Conservation (phyloP, 2,329 filamentous ascomycete genomes). For the Zelopaecilomyces penicillatus region DNA sequence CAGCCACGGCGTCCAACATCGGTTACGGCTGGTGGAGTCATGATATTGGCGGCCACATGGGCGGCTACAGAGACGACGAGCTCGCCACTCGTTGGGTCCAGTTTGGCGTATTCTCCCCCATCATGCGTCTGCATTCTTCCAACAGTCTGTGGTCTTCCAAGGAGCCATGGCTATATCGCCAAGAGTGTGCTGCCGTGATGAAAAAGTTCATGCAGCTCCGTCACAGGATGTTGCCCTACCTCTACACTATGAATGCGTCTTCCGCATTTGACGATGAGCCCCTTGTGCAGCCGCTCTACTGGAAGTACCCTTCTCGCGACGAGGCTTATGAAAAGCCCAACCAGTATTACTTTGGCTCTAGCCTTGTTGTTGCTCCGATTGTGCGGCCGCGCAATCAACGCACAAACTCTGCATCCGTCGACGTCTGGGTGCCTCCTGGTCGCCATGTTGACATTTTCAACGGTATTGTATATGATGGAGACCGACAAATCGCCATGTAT, state of each 20-base stretch:
- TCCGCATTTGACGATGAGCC: slow-evolving; percentile 38
- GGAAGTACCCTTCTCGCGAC: slow-evolving; percentile 43
- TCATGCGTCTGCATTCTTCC: slow-evolving; percentile 52
- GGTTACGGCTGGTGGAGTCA: slow-evolving; percentile 63
- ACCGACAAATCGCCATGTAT: slow-evolving; percentile 42
- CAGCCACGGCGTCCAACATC: slow-evolving; percentile 57
- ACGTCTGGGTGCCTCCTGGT: slow-evolving; percentile 48
- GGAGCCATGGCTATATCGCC: slow-evolving; percentile 44
- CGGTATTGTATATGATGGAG: slow-evolving; percentile 48
- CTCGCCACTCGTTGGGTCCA: slow-evolving; percentile 53
- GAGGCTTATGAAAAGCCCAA: slow-evolving; percentile 49
- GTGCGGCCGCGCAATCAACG: slow-evolving; percentile 38
- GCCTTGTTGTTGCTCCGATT: slow-evolving; percentile 49
- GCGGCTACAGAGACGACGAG: slow-evolving; percentile 49
- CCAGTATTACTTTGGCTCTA: slow-evolving; percentile 50
- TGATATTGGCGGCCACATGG: slow-evolving; percentile 57
- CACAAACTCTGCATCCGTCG: slow-evolving; percentile 38
- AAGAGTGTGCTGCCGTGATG: too few species aligned
- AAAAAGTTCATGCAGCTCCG: slow-evolving; percentile 41
- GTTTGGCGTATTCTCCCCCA: slow-evolving; percentile 51
- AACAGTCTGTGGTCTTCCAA: slow-evolving; percentile 50
- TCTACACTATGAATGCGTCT: slow-evolving; percentile 48
- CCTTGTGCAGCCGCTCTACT: slow-evolving; percentile 55
- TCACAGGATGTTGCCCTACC: slow-evolving; percentile 51
- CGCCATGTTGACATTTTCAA: slow-evolving; percentile 51